Base-by-base conservation (phyloP, 2,329 filamentous ascomycete genomes). In the Paramyrothecium roridum region DNA sequence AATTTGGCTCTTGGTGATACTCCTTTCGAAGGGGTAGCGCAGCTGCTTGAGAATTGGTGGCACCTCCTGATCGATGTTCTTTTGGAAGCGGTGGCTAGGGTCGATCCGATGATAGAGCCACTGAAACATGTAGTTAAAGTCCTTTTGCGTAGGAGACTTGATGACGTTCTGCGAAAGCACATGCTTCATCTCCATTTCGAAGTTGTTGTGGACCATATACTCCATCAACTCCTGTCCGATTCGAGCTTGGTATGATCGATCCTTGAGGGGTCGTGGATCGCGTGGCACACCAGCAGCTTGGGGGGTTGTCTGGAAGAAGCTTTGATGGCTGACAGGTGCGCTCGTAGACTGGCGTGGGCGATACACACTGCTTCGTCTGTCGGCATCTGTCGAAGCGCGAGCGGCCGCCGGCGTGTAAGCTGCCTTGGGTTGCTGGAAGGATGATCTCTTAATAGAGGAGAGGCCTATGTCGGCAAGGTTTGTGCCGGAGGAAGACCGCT, bases 171-270 rank as follows among this genome's bases (percentile, higher is more conserved):
- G 88, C 1, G 91, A 90, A n/a, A 99, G 79, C 2, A 86, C 88
- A 70, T 98, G 90, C 74, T 96, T 97, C 87, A 96, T 96, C 64
- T 98, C 93, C 82, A 97, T 86, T 73, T 99, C 95, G 66, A 98
- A 99, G 68, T 97, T 96, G 71, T 97, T 88, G 55, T 93, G 87
- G 1, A 91, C 87, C 68, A 99, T 82, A 69, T 96, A 99, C 62
- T 99, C 95, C 61, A 96, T 77, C 54, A 99, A 75, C 66, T 99
- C 93, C 63, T 95, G 89, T 8, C 89, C 91, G 71, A 99, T 93
- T 55, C 88, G 85, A 30, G 85, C 81, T 68, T 96, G 90, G 63
- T 89, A 96, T 21, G 83, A 81, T 40, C 90, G 81, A 67, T 98
- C 91, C 67, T 88, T 90, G 53, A 98, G 77, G 16, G 93, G 90